Evolutionary conservation across 805 yeast genomes (phyloP), one percentile per base, ranked within the genome.

Genomic region (Kockiozyma suomiensis): DNA sequence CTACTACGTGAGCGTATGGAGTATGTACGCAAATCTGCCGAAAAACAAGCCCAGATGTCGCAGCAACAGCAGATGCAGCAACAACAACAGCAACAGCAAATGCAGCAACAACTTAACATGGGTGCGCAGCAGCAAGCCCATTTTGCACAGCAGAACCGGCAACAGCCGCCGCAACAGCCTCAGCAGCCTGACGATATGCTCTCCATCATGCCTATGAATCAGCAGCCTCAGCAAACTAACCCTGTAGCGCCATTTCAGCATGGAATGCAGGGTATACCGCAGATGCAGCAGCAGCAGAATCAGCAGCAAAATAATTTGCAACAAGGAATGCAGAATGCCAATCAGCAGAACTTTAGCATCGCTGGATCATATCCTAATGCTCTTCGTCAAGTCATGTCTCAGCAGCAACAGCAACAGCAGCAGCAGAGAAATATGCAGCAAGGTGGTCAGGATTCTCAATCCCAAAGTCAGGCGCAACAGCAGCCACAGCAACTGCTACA

Each of bases 381-480:
- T 3, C 45, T 62, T 19, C 50, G 64, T 23, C 66, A 62, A 43
- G 33, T 57, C n/a, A 60, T 60, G 62, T 41, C 56, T 8, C 59
- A 54, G 42, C 64, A 61, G 38, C 58, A 57, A 38, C 54, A 38
- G 30, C 59, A 58, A 49, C 62, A 58, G 25, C 56, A 57, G 46
- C 57, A 40, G 23, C 43, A 40, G 13, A 42, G 40, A 4, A 43
- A 45, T n/a, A 21, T 40, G 19, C 59, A 59, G 35, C 59, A 59
- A 32, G 26, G 26, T 10, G 41, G 40, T 10, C 54, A 40, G 23
- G 59, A 46, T 15, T 10, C 43, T 21, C 41, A 25, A 13, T 33
- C 23, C 6, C 63, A 54, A 33, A 47, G 38, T 17, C 21, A 30
- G 7, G 26, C 42, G n/a, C 58, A 60, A 42, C 61, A 48, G 47